Base-by-base conservation (phyloP, 2,329 filamentous ascomycete genomes). In the Decorospora gaudefroyi region DNA sequence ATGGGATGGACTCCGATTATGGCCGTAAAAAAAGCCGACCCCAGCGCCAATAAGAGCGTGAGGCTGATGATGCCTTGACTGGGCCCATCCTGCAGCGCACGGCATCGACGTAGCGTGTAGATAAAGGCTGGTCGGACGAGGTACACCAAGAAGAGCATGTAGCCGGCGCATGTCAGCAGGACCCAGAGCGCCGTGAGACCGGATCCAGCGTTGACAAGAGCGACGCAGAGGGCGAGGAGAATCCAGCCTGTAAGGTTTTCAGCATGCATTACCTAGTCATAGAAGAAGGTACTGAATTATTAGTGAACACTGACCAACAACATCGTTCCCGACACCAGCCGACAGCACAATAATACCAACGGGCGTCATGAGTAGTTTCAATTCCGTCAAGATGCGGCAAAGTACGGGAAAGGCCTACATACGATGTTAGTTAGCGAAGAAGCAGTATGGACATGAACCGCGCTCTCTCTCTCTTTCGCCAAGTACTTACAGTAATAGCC, bases 1-100 rank as follows among this genome's bases (percentile, higher is more conserved):
- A 97, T 96, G 42, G 92, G 83, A 67, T 97, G 92, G 1, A 96
- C 85, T 32, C 92, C 92, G 62, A 97, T 96, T 47, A 93, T 87
- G 42, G 86, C 84, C 0, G 90, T 95, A 65, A 95, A 95, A 76
- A 91, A 95, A 4, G 90, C 80, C 0, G 89, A 93, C 0, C 80
- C 77, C 11, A 97, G 77, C 0, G 87, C 85, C 38, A 96, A 77
- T 19, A 96, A 74, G 3, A 96, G 72, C 0, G 91, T 96, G 19
- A 96, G 71, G 9, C 86, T 85, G 27, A 96, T 87, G 59, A 95
- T 86, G 4, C 83, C 80, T 67, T 96, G 91, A 2, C 87, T 89
- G 0, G 92, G 92, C 0, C 91, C 92, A 61, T 95, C 91, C 55
- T 95, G 84, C 28, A 97, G 75, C 61, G 86, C 90, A 17, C 88